phyloP scores from a whole-genome alignment of 2,329 filamentous ascomycete genomes.

The Orbilia blumenaviensis region DNA sequence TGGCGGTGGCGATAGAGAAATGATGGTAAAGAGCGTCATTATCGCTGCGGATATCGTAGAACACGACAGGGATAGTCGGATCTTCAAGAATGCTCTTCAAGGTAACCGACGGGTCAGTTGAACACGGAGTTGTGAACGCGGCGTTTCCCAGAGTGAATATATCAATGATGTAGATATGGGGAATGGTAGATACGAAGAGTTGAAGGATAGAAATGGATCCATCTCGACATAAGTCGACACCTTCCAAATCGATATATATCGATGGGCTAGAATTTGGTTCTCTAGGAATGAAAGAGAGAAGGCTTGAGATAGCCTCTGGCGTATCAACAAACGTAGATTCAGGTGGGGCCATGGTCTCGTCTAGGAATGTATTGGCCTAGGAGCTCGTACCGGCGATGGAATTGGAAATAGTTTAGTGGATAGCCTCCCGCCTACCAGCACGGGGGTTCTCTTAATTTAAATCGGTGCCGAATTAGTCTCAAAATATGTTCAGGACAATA shows the following conservation, averaged over 20 bases:
- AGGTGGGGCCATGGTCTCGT: not conserved
- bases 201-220: constrained; percentile 1
- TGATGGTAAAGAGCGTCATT: constrained; percentile 13
- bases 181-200: not conserved
- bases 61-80: not conserved
- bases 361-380: not conserved
- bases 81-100: not conserved
- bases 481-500: too few relatives aligned
- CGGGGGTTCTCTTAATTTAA: too few relatives aligned
- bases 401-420: too few relatives aligned
- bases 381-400: too few relatives aligned
- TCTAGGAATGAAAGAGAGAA: not conserved
- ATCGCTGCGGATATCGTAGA: constrained; percentile 5
- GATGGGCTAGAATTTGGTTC: not conserved
- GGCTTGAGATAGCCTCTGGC: not conserved
- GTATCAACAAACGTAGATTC: not conserved
- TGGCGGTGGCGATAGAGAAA: not conserved
- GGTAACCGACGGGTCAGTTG: not conserved
- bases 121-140: not conserved
- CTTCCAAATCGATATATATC: constrained; percentile 9
- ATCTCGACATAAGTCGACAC: not conserved
- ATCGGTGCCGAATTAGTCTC: too few relatives aligned
- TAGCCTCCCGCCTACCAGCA: too few relatives aligned
- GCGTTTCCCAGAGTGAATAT: not conserved
- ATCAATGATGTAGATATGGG: not conserved